Evolutionary conservation across 768 basidiomycete genomes (phyloP), one percentile per base, ranked within the genome.

Genomic region (Macrolepiota fuliginosa): DNA sequence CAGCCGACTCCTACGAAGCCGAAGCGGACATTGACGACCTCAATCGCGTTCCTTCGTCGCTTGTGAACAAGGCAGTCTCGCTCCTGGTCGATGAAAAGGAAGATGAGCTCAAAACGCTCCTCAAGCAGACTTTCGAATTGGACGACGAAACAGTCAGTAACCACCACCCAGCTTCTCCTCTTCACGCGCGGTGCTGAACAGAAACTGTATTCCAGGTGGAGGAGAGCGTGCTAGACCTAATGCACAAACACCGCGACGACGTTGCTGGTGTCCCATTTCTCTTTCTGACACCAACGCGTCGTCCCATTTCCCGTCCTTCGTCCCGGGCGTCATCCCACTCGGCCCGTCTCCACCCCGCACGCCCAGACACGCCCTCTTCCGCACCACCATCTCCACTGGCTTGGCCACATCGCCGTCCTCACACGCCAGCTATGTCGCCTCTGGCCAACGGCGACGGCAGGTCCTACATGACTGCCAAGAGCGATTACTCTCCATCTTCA

Each of bases 231-330:
- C 79, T 98, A 19, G 94, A 96, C 70, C 83, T 97, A 64, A 97
- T 98, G 96, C 96, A 98, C 76, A 90, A 91, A 75, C 92, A 95
- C 73, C 82, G 86, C 63, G 94, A 96, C 81, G 89, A 92, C 77
- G 77, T 89, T 42, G 86, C 88, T 12, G 89, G 90, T 19, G 88
- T 92, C 5, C 91, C 91, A 0, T 94, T 94, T 71, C 77, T 92
- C 59, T 91, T 89, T 75, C 78, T 94, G 53, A 93, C 90, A 4
- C 89, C 90, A 22, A 90, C 87, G 35, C 82, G 88, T 63, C 85
- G 91, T 19, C 91, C 91, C 32, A 82, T 89, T 54, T 92, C 91
- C 11, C 85, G 91, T 10, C 90, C 91, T 15, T 91, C 90, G 39
- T 93, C 91, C 51, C 82, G 91, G 62, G 87, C 92, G 53, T 88